Evolutionary conservation across 2,329 filamentous ascomycete species (phyloP), one percentile per base, ranked within the genome.

Genomic region (Stachybotrys echinatus): DNA sequence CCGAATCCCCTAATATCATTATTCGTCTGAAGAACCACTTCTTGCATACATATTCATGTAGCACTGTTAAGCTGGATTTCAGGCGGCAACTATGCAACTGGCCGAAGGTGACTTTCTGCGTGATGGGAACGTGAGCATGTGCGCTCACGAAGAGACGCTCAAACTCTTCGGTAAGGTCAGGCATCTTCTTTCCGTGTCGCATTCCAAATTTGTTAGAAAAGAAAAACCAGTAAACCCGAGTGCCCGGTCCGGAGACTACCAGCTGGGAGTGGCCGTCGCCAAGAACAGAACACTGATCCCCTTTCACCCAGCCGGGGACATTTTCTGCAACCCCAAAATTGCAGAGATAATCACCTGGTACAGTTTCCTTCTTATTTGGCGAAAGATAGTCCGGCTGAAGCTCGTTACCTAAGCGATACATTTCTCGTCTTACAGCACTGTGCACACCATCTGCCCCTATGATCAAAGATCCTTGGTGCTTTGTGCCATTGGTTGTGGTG

Each of bases 391-490:
- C 61, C 6, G 60, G 57, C n/a, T 58, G 50, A 3, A 55, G 50
- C n/a, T 52, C 51, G 21, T 60, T 47, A 10, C 43, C 60, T 2
- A 58, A 48, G 6, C 57, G 51, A 38, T 50, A 51, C 63, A 65
- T 65, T 34, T 68, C 63, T 5, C 53, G 44, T 6, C 72, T 57
- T 2, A 70, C 59, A 0, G 52, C 54, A 53, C 72, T 74, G 49
- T 71, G 62, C n/a, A 74, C 61, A 2, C 73, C 72, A 44, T 74
- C 72, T 1, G 67, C 65, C 0, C 72, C 70, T 0, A 73, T 57
- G 0, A 74, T 54, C 0, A 74, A 52, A 19, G 65, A 59, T 0
- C 68, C 71, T 1, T 54, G 39, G 34, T 64, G 65, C 0, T 51
- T 42, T 6, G 53, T 49, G 5, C 69, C 69, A 38, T 68, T 64